Conservation (phyloP, 2,329 filamentous ascomycete genomes). For the Paecilomyces niveus region DNA sequence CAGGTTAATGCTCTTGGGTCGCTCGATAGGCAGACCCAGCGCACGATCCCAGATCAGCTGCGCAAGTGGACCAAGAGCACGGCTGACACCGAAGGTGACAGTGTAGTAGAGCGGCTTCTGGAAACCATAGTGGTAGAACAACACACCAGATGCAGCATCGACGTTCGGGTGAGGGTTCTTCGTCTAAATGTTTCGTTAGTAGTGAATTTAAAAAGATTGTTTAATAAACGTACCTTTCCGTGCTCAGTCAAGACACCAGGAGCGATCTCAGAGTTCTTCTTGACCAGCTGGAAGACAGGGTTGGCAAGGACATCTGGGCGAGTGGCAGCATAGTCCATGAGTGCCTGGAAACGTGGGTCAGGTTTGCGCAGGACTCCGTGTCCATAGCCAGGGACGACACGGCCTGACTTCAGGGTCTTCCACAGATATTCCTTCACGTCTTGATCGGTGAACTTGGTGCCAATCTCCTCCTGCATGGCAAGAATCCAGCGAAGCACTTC, state of each 20-base stretch:
- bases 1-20: constrained; percentile 95
- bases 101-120: constrained; percentile 94
- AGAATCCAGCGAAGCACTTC: constrained; percentile 96
- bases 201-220: neutral
- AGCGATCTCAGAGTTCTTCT: constrained; percentile 86
- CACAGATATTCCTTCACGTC: constrained; percentile 88
- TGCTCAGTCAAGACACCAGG: constrained; percentile 87
- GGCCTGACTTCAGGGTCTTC: constrained; percentile 85
- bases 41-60: constrained; percentile 96
- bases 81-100: constrained; percentile 60
- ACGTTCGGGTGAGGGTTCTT: constrained; percentile 98
- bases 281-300: constrained; percentile 88
- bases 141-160: constrained; percentile 82
- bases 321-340: constrained; percentile 89
- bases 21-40: constrained; percentile 88
- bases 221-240: constrained; percentile 57
- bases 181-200: constrained; percentile 45
- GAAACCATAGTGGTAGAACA: constrained; percentile 98
- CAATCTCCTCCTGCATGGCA: constrained; percentile 88
- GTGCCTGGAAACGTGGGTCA: constrained; percentile 89
- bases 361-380: constrained; percentile 95
- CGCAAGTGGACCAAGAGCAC: constrained; percentile 75
- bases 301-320: constrained; percentile 79
- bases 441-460: constrained; percentile 65
- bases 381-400: constrained; percentile 90